These are phyloP conservation scores for Brassica hybrid DNA, from an alignment of 441 rosid species.

Conservation along the genomic window DNA sequence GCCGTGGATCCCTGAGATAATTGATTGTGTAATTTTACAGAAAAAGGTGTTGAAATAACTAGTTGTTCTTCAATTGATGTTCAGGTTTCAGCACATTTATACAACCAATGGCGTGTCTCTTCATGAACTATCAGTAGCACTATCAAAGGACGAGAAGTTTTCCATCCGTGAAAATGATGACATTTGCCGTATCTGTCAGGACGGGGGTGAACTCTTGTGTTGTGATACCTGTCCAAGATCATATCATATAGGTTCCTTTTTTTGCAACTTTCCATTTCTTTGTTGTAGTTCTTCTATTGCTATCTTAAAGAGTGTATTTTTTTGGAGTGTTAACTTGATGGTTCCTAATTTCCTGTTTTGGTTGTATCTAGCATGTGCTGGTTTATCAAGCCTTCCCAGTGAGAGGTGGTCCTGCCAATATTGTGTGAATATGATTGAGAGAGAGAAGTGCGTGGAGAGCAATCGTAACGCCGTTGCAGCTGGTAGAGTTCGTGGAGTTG, in stretches of 20 bases:
- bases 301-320: background rate
- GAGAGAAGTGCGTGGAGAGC: constrained; percentile 70
- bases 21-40: background rate
- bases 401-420: constrained; percentile 85
- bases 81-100: constrained; percentile 89
- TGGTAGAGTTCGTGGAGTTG: constrained; percentile 87
- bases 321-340: constrained; percentile 15
- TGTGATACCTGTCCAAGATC: constrained; percentile 98
- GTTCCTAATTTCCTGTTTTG: constrained; percentile 18
- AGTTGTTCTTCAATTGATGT: constrained; percentile 29
- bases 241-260: constrained; percentile 70
- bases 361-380: constrained; percentile 50
- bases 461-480: constrained; percentile 90
- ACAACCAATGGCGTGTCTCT: constrained; percentile 98
- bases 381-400: constrained; percentile 55
- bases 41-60: constrained; percentile 3
- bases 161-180: constrained; percentile 78
- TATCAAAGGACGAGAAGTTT: constrained; percentile 60
- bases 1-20: background rate
- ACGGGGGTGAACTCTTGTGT: constrained; percentile 88
- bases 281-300: constrained; percentile 3
- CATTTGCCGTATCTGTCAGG: constrained; percentile 79
- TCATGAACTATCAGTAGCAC: constrained; percentile 77
- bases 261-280: constrained; percentile 20
- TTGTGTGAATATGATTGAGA: constrained; percentile 64